These are phyloP conservation scores for Chiua sp. DNA, from an alignment of 1,284 basidiomycete species.

Conservation along the genomic window DNA sequence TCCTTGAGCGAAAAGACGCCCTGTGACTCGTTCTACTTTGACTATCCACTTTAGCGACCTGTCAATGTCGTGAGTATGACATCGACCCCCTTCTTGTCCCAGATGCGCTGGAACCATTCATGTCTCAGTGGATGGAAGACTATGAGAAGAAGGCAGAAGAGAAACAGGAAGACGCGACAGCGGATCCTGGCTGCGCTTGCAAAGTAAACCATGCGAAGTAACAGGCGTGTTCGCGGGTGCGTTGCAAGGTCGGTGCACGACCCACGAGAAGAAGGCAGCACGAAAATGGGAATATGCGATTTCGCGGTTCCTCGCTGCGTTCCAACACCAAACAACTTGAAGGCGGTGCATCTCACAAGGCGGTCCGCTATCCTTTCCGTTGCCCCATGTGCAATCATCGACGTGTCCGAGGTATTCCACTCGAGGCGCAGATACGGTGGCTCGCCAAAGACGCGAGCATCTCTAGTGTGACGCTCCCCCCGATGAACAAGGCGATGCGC, in stretches of 20 bases:
- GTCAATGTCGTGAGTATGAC: slow-evolving; percentile 72
- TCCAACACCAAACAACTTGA: slow-evolving; percentile 57
- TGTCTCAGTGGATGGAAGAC: no score
- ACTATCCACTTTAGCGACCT: slow-evolving; percentile 65
- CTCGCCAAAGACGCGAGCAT: slow-evolving; percentile 64
- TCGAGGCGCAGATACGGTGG: slow-evolving; percentile 73
- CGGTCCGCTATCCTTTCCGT: slow-evolving; percentile 51
- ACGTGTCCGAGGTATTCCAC: slow-evolving; percentile 56
- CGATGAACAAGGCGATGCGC: slow-evolving; percentile 75
- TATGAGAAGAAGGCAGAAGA: no score
- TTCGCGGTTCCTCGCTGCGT: slow-evolving; percentile 57
- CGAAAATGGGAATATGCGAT: slow-evolving; percentile 69
- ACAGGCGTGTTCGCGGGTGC: slow-evolving; percentile 60
- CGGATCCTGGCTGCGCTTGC: no score
- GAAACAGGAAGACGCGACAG: no score
- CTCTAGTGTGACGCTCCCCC: slow-evolving; percentile 68
- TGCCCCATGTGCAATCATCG: slow-evolving; percentile 54
- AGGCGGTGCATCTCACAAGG: slow-evolving; percentile 54
- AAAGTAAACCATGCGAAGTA: slow-evolving; percentile 42
- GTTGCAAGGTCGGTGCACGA: slow-evolving; percentile 76
- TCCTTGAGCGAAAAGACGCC: slow-evolving; percentile 35
- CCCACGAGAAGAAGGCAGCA: slow-evolving; percentile 83
- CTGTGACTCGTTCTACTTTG: slow-evolving; percentile 59
- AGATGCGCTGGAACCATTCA: slow-evolving; percentile 72
- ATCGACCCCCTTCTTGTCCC: slow-evolving; percentile 61